Evolutionary conservation across 139 green algal species (phyloP).

Genomic region (Tetradesmus lagerheimii): DNA sequence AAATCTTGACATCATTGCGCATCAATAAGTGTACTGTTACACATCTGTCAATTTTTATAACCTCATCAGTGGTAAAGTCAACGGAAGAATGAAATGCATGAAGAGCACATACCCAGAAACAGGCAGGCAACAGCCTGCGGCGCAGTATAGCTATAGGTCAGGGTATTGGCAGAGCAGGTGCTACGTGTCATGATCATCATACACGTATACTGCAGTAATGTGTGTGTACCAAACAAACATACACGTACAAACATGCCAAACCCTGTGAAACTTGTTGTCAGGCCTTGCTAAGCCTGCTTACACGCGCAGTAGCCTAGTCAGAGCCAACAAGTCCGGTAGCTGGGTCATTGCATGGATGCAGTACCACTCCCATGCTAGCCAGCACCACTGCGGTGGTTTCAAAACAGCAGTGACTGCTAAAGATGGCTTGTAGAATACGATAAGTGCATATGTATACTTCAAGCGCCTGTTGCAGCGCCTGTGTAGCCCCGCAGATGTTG

Average conservation of each 20-base stretch:
- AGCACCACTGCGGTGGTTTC: neutral
- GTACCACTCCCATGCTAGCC: neutral
- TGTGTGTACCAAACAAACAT: too few species aligned
- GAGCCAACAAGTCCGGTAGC: too few species aligned
- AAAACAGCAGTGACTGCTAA: too few species aligned
- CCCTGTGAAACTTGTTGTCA: neutral
- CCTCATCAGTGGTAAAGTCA: neutral
- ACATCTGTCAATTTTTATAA: neutral
- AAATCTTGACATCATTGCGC: too few species aligned
- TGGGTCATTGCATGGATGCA: too few species aligned
- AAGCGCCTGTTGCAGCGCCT: too few species aligned
- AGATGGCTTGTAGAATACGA: too few species aligned
- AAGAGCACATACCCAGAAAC: neutral
- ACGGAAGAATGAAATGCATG: neutral
- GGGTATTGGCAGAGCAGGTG: neutral
- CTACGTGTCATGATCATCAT: too few species aligned
- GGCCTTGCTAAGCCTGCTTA: neutral
- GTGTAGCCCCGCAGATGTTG: too few species aligned
- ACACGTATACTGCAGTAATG: too few species aligned
- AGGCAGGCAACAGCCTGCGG: neutral
- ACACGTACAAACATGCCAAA: neutral
- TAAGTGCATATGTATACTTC: too few species aligned
- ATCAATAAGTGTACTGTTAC: too few species aligned
- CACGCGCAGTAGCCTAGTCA: neutral
- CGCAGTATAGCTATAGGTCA: neutral